Conservation (phyloP, 2,329 filamentous ascomycete genomes). For the Chrysoporthe deuterocubensis region DNA sequence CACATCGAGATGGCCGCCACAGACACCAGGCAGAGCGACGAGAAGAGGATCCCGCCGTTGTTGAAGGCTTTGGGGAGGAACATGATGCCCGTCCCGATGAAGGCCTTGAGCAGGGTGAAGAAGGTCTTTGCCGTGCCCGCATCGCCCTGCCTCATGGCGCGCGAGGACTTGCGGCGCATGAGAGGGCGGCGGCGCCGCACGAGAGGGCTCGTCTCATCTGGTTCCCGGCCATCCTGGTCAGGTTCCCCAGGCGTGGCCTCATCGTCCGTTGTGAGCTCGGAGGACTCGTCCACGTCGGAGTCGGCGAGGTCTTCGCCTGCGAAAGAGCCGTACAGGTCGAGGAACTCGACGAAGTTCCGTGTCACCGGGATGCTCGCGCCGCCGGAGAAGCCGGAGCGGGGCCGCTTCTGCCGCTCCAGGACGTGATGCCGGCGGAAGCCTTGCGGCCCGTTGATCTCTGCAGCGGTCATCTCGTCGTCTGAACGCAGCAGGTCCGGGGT, state of each 20-base stretch:
- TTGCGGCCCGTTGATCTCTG: slow-evolving; percentile 48
- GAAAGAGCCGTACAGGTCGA: slow-evolving; percentile 77
- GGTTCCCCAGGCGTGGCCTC: slow-evolving; percentile 44
- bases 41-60: slow-evolving; percentile 78
- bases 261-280: slow-evolving; percentile 40
- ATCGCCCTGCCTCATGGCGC: slow-evolving; percentile 56
- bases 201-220: slow-evolving; percentile 62
- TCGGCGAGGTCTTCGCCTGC: slow-evolving; percentile 72
- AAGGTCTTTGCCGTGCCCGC: slow-evolving; percentile 74
- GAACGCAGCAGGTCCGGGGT: slow-evolving; percentile 20
- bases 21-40: slow-evolving; percentile 67
- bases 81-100: slow-evolving; percentile 81
- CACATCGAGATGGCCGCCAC: slow-evolving; percentile 70
- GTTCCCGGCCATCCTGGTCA: slow-evolving; percentile 37
- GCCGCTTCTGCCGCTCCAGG: slow-evolving; percentile 39
- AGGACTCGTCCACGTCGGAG: slow-evolving; percentile 62
- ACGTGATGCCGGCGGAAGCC: slow-evolving; percentile 56
- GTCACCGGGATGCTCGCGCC: slow-evolving; percentile 54
- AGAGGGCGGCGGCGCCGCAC: slow-evolving; percentile 59
- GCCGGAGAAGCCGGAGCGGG: slow-evolving; percentile 33
- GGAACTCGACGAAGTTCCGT: slow-evolving; percentile 73
- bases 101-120: slow-evolving; percentile 78
- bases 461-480: slow-evolving; percentile 29
- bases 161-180: slow-evolving; percentile 44
- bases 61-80: slow-evolving; percentile 80